Conservation (phyloP, 306 rosid species). For the Astragalus membranaceus region DNA sequence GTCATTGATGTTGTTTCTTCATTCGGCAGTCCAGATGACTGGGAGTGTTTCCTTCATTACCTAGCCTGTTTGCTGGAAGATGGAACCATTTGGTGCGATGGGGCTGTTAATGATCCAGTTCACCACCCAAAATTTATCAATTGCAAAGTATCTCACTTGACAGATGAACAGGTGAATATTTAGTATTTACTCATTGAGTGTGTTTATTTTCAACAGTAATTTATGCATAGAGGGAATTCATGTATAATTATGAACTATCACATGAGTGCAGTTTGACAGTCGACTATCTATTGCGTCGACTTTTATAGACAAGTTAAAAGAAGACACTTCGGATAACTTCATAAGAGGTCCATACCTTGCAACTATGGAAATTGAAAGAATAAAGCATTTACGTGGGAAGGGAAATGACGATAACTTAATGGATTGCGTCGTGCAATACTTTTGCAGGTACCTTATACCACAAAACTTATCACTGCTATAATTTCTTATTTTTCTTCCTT, state of each 20-base stretch:
- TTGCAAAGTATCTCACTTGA: conserved; percentile 68
- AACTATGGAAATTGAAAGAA: conserved; percentile 83
- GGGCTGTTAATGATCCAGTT: conserved; percentile 44
- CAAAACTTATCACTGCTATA: neutral
- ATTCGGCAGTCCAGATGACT: conserved; percentile 94
- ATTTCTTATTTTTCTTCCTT: neutral
- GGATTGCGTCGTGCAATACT: conserved; percentile 62
- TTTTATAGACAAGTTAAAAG: conserved; percentile 58
- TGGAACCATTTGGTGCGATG: conserved; percentile 62
- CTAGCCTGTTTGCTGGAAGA: conserved; percentile 94
- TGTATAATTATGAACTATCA: conserved; percentile 12
- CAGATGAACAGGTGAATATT: conserved; percentile 61
- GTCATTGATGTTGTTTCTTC: conserved; percentile 31
- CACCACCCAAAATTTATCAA: conserved; percentile 47
- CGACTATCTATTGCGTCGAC: conserved; percentile 63
- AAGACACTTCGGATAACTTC: conserved; percentile 30
- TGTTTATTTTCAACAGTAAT: conserved; percentile 3
- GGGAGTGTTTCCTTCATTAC: conserved; percentile 92
- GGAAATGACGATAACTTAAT: conserved; percentile 53
- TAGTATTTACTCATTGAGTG: conserved; percentile 19
- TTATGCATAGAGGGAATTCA: conserved; percentile 10
- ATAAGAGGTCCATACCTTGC: conserved; percentile 82
- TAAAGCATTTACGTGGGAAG: conserved; percentile 59
- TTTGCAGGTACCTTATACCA: conserved; percentile 40
- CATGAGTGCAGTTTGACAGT: conserved; percentile 73